These are phyloP conservation scores for Clathrus columnatus DNA, from an alignment of 768 basidiomycete species.

Conservation along the genomic window DNA sequence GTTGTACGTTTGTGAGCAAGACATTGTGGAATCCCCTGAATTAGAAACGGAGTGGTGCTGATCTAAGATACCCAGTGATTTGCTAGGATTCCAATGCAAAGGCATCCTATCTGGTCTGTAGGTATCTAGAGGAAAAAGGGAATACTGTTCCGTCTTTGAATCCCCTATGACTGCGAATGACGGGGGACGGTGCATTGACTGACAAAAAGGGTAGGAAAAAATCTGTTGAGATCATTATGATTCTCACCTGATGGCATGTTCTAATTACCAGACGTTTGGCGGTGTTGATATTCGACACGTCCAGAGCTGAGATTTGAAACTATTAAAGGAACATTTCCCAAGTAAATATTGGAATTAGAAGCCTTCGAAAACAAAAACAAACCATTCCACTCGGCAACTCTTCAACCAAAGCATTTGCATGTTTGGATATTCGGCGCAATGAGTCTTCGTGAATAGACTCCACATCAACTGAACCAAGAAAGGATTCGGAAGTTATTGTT, in stretches of 20 bases:
- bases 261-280: constrained; percentile 49
- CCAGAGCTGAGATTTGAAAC: constrained; percentile 49
- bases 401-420: constrained; percentile 57
- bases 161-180: neutral
- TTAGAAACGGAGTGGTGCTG: neutral
- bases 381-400: constrained; percentile 41
- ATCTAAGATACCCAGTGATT: neutral
- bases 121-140: constrained; percentile 54
- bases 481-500: neutral
- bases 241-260: constrained; percentile 43
- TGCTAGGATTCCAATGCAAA: constrained; percentile 3
- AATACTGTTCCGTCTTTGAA: constrained; percentile 27
- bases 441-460: constrained; percentile 32
- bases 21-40: neutral
- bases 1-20: constrained; percentile 34
- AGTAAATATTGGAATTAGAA: neutral
- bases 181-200: neutral
- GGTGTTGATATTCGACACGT: constrained; percentile 27
- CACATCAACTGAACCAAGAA: neutral
- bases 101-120: neutral
- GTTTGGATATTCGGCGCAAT: constrained; percentile 59
- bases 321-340: constrained; percentile 21
- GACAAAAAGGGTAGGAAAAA: constrained; percentile 1
- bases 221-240: constrained; percentile 11
- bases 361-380: constrained; percentile 8